A percentile compares a stretch with the other conserved stretches of the same genome.
phyloP scores from a whole-genome alignment of 2,329 filamentous ascomycete species.

The Fusarium redolens region DNA sequence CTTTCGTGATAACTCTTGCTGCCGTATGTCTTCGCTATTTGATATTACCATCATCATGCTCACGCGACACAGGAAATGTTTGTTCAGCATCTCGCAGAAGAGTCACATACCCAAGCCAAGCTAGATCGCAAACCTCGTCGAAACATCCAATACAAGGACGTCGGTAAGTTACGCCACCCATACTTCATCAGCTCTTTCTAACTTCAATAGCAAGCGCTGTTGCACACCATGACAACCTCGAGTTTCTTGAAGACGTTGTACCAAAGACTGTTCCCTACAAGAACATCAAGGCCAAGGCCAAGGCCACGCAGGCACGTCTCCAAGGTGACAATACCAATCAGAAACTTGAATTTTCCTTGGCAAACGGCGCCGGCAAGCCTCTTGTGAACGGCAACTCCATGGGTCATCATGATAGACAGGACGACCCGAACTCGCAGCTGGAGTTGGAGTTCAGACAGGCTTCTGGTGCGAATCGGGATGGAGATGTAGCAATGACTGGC shows the following conservation, averaged over 20 bases:
- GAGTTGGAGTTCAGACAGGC: slow-evolving; percentile 66
- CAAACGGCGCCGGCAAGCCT: slow-evolving; percentile 46
- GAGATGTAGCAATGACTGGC: slow-evolving; percentile 70
- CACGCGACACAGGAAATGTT: slow-evolving; percentile 81
- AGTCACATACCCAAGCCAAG: slow-evolving; percentile 88
- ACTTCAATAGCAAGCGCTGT: slow-evolving; percentile 77
- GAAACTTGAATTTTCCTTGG: slow-evolving; percentile 28
- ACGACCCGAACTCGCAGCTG: slow-evolving; percentile 65
- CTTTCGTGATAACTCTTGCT: slow-evolving; percentile 92
- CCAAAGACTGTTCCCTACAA: slow-evolving; percentile 87
- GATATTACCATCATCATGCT: background rate
- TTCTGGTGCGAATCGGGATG: slow-evolving; percentile 52
- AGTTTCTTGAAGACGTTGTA: slow-evolving; percentile 92
- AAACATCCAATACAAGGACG: slow-evolving; percentile 95
- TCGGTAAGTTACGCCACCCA: slow-evolving; percentile 67
- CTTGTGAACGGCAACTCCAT: slow-evolving; percentile 47
- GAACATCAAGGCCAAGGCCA: slow-evolving; percentile 75
- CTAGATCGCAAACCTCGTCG: slow-evolving; percentile 90
- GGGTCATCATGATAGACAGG: slow-evolving; percentile 43
- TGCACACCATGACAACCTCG: slow-evolving; percentile 88
- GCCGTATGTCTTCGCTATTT: slow-evolving; percentile 67
- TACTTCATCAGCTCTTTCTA: background rate
- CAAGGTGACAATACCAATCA: slow-evolving; percentile 54
- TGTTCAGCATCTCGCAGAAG: slow-evolving; percentile 88
- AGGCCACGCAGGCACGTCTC: slow-evolving; percentile 59